Base-by-base conservation (phyloP, 148 eudicot species). In the Linanthus parryae region DNA sequence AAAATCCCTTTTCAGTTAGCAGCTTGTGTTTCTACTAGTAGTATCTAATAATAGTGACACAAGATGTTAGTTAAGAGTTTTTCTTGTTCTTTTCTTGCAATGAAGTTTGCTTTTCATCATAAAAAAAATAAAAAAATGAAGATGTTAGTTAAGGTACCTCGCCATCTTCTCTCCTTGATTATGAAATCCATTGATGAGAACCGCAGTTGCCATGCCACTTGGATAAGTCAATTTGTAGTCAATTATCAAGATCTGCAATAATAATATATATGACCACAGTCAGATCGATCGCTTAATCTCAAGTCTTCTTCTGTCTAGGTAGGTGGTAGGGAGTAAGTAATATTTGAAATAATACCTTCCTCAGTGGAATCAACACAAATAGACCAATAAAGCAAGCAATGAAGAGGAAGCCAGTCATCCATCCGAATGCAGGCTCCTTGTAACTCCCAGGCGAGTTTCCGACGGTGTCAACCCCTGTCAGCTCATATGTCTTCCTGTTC, bases 351-450 rank as follows among this genome's bases (percentile, higher is more conserved):
- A 15, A 42, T 69, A 78, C 96, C 83, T 88, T 88, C 37, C 96
- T 69, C 25, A 88, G 88, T 22, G 96, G 96, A 57, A 80, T 67
- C 70, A 88, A 55, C 18, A 84, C 96, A 29, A 84, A 88, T 57
- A 88, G 84, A 5, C 94, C 96, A 39, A 81, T 80, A 40, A 88
- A 84, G 62, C 84, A 84, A 21, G 70, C 86, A 31, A 84, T 18
- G 68, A 88, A 84, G 14, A 79, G 80, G 54, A 66, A 88, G 33
- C 64, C 76, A 24, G 75, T 84, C 85, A 84, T 79, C 96, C 94
- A 88, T 4, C 82, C 94, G 25, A 84, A 23, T 22, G 68, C 68
- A n/a, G 78, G 86, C 37, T 88, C 84, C 58, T 69, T 88, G 65
- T 79, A 79, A 67, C 86, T 84, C 56, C 76, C 67, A 11, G 86